Conservation (phyloP, 2,329 filamentous ascomycete species). For the Emmonsiellopsis sp. region DNA sequence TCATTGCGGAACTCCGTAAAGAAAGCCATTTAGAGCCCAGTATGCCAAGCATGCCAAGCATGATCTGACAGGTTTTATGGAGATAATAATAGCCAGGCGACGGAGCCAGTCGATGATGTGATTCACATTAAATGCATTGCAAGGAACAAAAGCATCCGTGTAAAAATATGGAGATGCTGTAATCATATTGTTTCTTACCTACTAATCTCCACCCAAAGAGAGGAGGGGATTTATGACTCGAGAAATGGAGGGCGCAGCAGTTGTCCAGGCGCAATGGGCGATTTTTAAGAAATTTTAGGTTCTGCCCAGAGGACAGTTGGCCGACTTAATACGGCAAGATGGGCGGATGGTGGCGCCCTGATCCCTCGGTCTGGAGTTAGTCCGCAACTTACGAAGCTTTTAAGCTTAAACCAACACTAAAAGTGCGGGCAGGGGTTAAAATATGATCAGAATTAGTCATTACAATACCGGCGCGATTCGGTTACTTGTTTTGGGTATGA, state of each 20-base stretch:
- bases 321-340: background rate
- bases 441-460: too few species aligned
- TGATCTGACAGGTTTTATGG: background rate
- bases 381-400: constrained; percentile 30
- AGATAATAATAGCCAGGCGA: background rate
- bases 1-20: too few species aligned
- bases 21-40: background rate
- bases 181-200: background rate
- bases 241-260: background rate
- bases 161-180: background rate
- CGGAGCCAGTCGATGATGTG: background rate
- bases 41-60: background rate
- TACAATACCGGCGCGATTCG: too few species aligned
- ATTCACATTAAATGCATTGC: too few species aligned
- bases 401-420: constrained; percentile 39
- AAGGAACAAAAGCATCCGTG: too few species aligned
- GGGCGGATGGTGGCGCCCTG: constrained; percentile 18
- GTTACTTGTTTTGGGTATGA: too few species aligned
- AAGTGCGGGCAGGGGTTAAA: too few species aligned
- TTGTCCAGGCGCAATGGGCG: background rate
- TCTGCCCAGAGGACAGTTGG: background rate
- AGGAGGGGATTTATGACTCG: background rate
- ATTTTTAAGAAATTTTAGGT: background rate
- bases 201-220: background rate
- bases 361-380: constrained; percentile 24